phyloP scores from a whole-genome alignment of 2,329 filamentous ascomycete genomes.

The Penicillium sumatraense region DNA sequence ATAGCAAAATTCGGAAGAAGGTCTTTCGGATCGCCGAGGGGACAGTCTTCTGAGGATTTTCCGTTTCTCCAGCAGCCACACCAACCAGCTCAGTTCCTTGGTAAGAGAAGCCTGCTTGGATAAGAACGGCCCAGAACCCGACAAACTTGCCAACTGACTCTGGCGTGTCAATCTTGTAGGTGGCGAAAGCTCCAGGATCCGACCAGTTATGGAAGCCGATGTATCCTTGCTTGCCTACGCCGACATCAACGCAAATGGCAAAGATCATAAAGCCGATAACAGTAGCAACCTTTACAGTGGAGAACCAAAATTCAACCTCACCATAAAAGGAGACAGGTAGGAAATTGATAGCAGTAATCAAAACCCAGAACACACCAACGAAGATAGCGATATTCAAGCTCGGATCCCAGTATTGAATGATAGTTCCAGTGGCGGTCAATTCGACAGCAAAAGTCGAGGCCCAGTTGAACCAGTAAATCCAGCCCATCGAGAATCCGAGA shows the following conservation, averaged over 20 bases:
- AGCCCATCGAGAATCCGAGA: conserved; percentile 76
- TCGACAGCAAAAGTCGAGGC: conserved; percentile 75
- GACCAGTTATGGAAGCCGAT: conserved; percentile 75
- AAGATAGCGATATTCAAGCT: conserved; percentile 69
- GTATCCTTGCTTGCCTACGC: conserved; percentile 71
- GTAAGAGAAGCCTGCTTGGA: conserved; percentile 46
- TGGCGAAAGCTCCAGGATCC: conserved; percentile 70
- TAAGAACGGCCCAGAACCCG: conserved; percentile 59
- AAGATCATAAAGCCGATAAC: conserved; percentile 78
- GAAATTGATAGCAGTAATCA: conserved; percentile 72
- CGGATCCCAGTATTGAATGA: conserved; percentile 75
- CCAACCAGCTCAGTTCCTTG: conserved; percentile 73
- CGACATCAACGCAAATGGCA: conserved; percentile 73
- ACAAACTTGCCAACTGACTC: conserved; percentile 66
- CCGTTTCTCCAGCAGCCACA: conserved; percentile 75
- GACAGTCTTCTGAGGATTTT: conserved; percentile 72
- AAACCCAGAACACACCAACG: conserved; percentile 72
- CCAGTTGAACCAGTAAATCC: conserved; percentile 84
- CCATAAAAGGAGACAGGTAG: conserved; percentile 74
- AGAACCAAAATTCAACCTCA: conserved; percentile 79
- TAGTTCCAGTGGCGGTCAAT: conserved; percentile 71
- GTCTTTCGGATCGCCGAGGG: conserved; percentile 74
- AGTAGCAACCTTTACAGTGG: conserved; percentile 75
- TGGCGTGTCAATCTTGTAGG: conserved; percentile 62
- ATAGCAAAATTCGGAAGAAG: conserved; percentile 72